phyloP scores from a whole-genome alignment of 2,329 filamentous ascomycete species.

The Cladosporium oxysporum region DNA sequence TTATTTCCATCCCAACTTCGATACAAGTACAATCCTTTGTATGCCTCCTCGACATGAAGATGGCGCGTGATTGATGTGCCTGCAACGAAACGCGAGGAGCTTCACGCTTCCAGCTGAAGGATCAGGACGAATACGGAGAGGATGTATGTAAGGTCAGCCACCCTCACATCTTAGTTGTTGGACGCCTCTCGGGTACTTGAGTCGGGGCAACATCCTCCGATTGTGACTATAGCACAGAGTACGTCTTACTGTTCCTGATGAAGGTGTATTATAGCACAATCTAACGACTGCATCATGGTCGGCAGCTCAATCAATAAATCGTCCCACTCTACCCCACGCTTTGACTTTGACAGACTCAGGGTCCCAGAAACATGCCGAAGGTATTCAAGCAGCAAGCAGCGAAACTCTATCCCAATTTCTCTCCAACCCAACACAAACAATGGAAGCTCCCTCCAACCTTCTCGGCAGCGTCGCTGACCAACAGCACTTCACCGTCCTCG shows the following conservation, averaged over 20 bases:
- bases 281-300: not conserved
- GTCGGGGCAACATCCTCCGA: not conserved
- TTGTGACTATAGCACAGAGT: not conserved
- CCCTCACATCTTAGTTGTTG: not conserved
- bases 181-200: not conserved
- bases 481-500: conserved; percentile 58
- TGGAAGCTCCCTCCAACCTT: conserved; percentile 5
- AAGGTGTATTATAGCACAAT: not conserved
- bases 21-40: not conserved
- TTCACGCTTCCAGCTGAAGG: not conserved
- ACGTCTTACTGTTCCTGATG: not conserved
- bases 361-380: not conserved
- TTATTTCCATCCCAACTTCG: not conserved
- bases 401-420: not conserved
- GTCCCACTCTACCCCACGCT: not conserved
- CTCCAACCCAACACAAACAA: not conserved
- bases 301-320: not conserved
- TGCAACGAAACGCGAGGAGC: not conserved
- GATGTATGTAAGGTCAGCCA: not conserved
- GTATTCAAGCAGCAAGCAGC: not conserved
- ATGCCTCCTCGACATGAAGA: not conserved
- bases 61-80: not conserved
- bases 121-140: not conserved
- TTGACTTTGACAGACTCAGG: not conserved
- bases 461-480: conserved; percentile 15